phyloP scores from a whole-genome alignment of 1,284 basidiomycete species.

The Puccinia horiana region DNA sequence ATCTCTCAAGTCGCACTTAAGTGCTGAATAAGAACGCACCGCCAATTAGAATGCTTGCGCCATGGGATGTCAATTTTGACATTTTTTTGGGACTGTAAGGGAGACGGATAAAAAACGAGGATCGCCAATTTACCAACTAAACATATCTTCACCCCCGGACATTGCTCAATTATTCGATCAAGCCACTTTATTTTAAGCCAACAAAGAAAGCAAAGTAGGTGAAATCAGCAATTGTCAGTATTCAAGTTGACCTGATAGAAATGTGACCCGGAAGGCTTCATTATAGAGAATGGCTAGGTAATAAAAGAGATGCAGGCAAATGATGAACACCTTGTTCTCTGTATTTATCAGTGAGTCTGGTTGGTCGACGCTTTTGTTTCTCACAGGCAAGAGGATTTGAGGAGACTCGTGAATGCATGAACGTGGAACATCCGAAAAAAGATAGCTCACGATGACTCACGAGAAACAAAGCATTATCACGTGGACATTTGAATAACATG shows the following conservation, averaged over 20 bases:
- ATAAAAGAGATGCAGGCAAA: constrained; percentile 49
- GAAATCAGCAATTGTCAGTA: background rate
- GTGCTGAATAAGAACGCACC: constrained; percentile 63
- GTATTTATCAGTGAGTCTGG: constrained; percentile 88
- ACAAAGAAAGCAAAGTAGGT: background rate
- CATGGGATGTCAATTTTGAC: background rate
- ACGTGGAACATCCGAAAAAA: constrained; percentile 24
- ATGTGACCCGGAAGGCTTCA: background rate
- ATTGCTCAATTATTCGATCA: constrained; percentile 68
- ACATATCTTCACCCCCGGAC: constrained; percentile 84
- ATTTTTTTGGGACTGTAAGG: background rate
- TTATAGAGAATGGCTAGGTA: background rate
- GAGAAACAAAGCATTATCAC: constrained; percentile 92
- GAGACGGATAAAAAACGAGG: background rate
- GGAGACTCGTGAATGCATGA: background rate
- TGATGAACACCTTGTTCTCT: constrained; percentile 71
- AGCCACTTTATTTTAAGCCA: constrained; percentile 57
- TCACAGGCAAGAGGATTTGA: constrained; percentile 8
- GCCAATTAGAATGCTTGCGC: background rate
- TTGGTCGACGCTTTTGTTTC: constrained; percentile 66
- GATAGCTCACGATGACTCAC: constrained; percentile 61
- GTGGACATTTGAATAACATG: constrained; percentile 92
- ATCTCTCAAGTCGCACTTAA: constrained; percentile 91
- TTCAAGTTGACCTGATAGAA: background rate
- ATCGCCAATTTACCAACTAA: constrained; percentile 52